Conservation (phyloP, 1,139 yeast genomes). For the Suhomyces bolitotheri region DNA sequence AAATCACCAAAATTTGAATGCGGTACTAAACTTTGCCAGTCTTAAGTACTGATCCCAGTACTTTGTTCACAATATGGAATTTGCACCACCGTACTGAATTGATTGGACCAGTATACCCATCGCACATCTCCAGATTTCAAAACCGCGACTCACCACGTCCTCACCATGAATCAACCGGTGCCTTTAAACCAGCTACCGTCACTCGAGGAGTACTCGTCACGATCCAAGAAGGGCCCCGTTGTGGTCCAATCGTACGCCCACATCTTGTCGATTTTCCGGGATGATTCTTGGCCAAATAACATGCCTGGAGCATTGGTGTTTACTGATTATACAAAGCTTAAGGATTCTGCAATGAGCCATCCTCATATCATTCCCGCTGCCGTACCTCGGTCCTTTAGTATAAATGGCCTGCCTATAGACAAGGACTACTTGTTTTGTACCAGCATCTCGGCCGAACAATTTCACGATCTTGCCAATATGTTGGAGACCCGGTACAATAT, state of each 20-base stretch:
- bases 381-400: constrained; percentile 11
- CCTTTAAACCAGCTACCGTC: constrained; percentile 2
- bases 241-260: constrained; percentile 3
- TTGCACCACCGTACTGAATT: too few relatives aligned
- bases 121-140: too few relatives aligned
- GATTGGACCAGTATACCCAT: too few relatives aligned
- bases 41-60: too few relatives aligned
- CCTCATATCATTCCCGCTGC: constrained; percentile 1
- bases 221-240: not conserved
- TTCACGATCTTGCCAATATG: not conserved
- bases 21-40: too few relatives aligned
- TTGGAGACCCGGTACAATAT: constrained; percentile 1
- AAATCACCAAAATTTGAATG: too few relatives aligned
- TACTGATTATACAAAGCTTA: constrained; percentile 22
- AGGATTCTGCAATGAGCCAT: constrained; percentile 12
- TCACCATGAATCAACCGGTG: too few relatives aligned
- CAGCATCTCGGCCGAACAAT: constrained; percentile 11
- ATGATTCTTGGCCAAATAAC: constrained; percentile 14
- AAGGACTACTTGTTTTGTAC: constrained; percentile 12
- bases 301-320: constrained; percentile 19
- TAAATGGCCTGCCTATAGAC: constrained; percentile 16
- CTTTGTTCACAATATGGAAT: too few relatives aligned
- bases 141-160: too few relatives aligned
- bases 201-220: not conserved
- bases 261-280: constrained; percentile 7